phyloP scores from a whole-genome alignment of 441 rosid species.

The Mallotus repandus region DNA sequence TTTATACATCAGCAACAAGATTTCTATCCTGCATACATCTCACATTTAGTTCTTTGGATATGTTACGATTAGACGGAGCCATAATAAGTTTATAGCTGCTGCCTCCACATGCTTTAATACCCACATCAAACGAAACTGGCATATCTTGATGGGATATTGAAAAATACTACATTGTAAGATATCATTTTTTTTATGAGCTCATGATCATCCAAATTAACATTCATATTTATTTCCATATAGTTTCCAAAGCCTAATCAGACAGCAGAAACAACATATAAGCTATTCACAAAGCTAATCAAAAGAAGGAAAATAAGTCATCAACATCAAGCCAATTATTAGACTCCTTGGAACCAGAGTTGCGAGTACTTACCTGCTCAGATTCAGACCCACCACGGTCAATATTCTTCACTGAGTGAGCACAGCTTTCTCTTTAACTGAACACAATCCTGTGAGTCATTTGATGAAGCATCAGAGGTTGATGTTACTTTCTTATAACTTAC shows the following conservation, averaged over 20 bases:
- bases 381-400: conserved; percentile 30
- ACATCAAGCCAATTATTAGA: conserved; percentile 66
- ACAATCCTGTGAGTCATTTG: conserved; percentile 59
- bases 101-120: neutral
- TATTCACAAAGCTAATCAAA: conserved; percentile 36
- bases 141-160: neutral
- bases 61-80: neutral
- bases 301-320: conserved; percentile 38
- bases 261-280: conserved; percentile 30
- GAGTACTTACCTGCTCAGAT: conserved; percentile 48
- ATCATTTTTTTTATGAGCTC: conserved; percentile 10
- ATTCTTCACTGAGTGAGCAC: conserved; percentile 43
- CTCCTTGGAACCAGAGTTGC: conserved; percentile 48
- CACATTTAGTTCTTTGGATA: neutral
- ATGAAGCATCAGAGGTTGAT: conserved; percentile 48
- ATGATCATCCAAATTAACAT: conserved; percentile 29
- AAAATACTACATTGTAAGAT: conserved; percentile 2
- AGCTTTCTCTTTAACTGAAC: conserved; percentile 54
- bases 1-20: too few relatives aligned
- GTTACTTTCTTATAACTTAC: conserved; percentile 53
- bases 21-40: too few relatives aligned
- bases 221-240: conserved; percentile 40
- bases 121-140: conserved; percentile 9
- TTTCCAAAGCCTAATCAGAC: conserved; percentile 24
- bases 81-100: too few relatives aligned